phyloP scores from a whole-genome alignment of 2,329 filamentous ascomycete species.

The Penicillium sp. region DNA sequence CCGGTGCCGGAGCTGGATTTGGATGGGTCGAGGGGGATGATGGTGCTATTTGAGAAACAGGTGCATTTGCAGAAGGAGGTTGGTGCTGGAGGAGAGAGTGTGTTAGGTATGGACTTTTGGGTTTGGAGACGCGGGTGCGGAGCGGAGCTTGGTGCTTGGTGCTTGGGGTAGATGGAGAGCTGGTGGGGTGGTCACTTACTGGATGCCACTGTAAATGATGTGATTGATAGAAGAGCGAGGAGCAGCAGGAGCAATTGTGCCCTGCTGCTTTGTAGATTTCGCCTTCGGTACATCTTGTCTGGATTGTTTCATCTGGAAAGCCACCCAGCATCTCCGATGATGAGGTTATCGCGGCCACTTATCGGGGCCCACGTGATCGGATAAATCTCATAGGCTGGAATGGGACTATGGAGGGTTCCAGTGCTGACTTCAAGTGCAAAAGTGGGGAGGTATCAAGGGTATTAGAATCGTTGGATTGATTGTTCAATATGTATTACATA shows the following conservation, averaged over 20 bases:
- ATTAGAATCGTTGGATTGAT: not conserved
- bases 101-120: not conserved
- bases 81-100: conserved; percentile 37
- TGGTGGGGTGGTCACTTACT: conserved; percentile 37
- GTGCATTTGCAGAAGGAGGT: conserved; percentile 76
- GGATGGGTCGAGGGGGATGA: conserved; percentile 65
- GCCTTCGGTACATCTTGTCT: conserved; percentile 27
- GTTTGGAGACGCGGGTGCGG: not conserved
- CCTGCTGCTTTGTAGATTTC: conserved; percentile 29
- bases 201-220: conserved; percentile 41
- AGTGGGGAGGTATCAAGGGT: not conserved
- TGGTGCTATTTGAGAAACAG: conserved; percentile 70
- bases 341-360: conserved; percentile 22
- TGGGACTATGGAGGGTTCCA: not conserved
- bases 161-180: not conserved
- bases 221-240: conserved; percentile 34
- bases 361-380: conserved; percentile 22
- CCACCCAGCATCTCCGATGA: conserved; percentile 15
- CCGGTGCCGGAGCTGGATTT: conserved; percentile 32
- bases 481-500: conserved; percentile 3
- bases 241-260: conserved; percentile 35
- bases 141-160: conserved; percentile 2
- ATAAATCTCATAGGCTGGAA: not conserved
- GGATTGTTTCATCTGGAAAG: conserved; percentile 7
- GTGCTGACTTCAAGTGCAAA: no score